A percentile compares a stretch with the other conserved stretches of the same genome.
Evolutionary conservation across 768 basidiomycete genomes (phyloP).

Genomic region (Lepiota subincarnata): DNA sequence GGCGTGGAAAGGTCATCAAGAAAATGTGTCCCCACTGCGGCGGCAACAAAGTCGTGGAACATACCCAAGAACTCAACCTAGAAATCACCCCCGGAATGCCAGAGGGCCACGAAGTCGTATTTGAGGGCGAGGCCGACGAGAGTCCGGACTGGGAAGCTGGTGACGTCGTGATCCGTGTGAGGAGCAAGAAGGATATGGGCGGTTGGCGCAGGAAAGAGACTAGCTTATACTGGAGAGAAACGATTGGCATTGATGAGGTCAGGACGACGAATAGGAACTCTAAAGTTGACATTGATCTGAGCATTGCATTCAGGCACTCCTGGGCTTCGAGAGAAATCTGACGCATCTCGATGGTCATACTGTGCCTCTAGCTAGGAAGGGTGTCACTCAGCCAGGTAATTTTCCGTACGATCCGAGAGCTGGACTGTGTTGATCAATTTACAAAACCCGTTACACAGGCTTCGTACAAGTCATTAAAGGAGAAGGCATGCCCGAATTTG

Average conservation of each 20-base stretch:
- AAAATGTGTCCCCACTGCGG: slow-evolving; percentile 78
- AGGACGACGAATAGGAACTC: background rate
- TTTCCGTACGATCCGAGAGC: slow-evolving; percentile 4
- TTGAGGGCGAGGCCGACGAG: slow-evolving; percentile 97
- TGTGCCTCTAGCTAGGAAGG: slow-evolving; percentile 63
- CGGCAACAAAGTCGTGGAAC: slow-evolving; percentile 79
- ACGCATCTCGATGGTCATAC: slow-evolving; percentile 88
- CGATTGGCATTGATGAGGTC: slow-evolving; percentile 89
- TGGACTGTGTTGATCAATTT: background rate
- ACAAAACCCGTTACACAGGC: slow-evolving; percentile 37
- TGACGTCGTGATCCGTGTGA: slow-evolving; percentile 83
- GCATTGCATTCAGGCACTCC: slow-evolving; percentile 60
- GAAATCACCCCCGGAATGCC: slow-evolving; percentile 87
- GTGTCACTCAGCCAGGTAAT: slow-evolving; percentile 89
- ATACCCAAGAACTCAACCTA: slow-evolving; percentile 77
- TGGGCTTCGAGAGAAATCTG: slow-evolving; percentile 92
- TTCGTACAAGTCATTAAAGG: slow-evolving; percentile 81
- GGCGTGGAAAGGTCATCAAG: slow-evolving; percentile 76
- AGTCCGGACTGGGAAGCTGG: slow-evolving; percentile 95
- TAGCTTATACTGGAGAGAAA: slow-evolving; percentile 89
- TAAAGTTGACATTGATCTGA: background rate
- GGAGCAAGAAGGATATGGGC: slow-evolving; percentile 73
- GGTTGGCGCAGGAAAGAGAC: slow-evolving; percentile 88
- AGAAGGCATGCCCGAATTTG: slow-evolving; percentile 85
- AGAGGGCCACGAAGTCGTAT: slow-evolving; percentile 89